Conservation (phyloP, 2,329 filamentous ascomycete genomes). For the Paraphaeosphaeria sporulosa region DNA sequence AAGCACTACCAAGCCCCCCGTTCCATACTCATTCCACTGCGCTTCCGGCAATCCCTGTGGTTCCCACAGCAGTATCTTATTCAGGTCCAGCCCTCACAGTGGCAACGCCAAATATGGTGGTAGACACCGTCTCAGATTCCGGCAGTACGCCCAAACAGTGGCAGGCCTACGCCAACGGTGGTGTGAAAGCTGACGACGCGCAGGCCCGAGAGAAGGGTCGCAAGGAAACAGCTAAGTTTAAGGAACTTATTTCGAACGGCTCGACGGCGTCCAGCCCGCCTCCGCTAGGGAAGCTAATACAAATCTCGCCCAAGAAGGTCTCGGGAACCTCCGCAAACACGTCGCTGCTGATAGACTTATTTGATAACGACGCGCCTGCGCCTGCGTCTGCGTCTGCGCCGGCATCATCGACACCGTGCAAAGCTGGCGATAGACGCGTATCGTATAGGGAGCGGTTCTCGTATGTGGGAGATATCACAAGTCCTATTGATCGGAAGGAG, state of each 20-base stretch:
- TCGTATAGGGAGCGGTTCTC: conserved; percentile 6
- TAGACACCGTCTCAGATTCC: conserved; percentile 1
- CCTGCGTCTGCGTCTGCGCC: too few relatives aligned
- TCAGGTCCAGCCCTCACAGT: background rate
- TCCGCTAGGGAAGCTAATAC: conserved; percentile 22
- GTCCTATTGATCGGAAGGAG: conserved; percentile 10
- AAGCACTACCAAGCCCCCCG: background rate
- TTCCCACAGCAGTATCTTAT: background rate
- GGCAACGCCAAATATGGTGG: background rate
- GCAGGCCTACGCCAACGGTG: conserved; percentile 30
- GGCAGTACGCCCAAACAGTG: conserved; percentile 18
- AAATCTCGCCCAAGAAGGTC: conserved; percentile 23
- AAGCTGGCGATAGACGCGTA: background rate
- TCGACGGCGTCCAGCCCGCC: background rate
- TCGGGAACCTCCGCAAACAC: background rate
- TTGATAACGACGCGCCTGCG: background rate
- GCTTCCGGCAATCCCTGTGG: background rate
- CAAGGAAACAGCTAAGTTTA: conserved; percentile 24
- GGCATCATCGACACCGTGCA: background rate
- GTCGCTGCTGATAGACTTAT: conserved; percentile 4
- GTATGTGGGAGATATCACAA: background rate
- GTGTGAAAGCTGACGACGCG: conserved; percentile 31
- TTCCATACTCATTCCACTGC: conserved; percentile 14
- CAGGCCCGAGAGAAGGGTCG: conserved; percentile 20
- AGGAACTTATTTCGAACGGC: conserved; percentile 12